These are phyloP conservation scores for Pythium oligandrum DNA, from an alignment of 352 stramenopile species.

Conservation along the genomic window DNA sequence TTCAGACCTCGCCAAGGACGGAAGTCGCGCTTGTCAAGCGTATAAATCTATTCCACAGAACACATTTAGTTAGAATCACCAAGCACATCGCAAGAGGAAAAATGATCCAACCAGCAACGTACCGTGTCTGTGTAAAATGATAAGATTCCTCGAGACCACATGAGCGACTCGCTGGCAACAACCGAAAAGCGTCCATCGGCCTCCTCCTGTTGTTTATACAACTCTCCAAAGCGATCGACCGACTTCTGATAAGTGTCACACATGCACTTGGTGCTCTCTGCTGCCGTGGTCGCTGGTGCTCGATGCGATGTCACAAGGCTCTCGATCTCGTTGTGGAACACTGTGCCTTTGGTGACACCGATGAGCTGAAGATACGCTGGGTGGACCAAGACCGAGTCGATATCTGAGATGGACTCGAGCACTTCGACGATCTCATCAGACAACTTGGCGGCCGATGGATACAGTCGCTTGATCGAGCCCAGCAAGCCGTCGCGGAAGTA, in stretches of 20 bases:
- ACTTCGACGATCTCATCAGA: conserved; percentile 65
- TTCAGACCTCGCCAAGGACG: conserved; percentile 53
- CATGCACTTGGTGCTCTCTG: conserved; percentile 38
- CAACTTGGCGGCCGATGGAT: conserved; percentile 48
- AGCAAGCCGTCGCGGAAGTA: conserved; percentile 60
- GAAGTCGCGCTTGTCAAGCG: conserved; percentile 79
- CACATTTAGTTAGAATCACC: neutral
- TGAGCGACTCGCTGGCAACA: conserved; percentile 72
- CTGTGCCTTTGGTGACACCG: conserved; percentile 41
- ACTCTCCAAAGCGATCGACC: conserved; percentile 61
- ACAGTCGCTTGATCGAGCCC: conserved; percentile 57
- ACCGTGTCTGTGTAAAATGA: conserved; percentile 81
- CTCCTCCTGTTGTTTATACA: conserved; percentile 39
- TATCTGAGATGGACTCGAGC: conserved; percentile 67
- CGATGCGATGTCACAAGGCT: conserved; percentile 46
- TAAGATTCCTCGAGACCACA: conserved; percentile 60
- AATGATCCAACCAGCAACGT: conserved; percentile 2
- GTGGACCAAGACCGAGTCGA: conserved; percentile 62
- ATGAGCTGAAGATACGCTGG: conserved; percentile 55
- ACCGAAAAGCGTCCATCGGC: conserved; percentile 46
- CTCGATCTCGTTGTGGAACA: conserved; percentile 52
- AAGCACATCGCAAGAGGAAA: neutral
- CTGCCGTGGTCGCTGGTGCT: conserved; percentile 13
- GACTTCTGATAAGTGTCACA: conserved; percentile 69
- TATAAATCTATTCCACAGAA: conserved; percentile 36